Evolutionary conservation across 1,284 basidiomycete species (phyloP), one percentile per base, ranked within the genome.

Genomic region (Sporisorium graminicola): DNA sequence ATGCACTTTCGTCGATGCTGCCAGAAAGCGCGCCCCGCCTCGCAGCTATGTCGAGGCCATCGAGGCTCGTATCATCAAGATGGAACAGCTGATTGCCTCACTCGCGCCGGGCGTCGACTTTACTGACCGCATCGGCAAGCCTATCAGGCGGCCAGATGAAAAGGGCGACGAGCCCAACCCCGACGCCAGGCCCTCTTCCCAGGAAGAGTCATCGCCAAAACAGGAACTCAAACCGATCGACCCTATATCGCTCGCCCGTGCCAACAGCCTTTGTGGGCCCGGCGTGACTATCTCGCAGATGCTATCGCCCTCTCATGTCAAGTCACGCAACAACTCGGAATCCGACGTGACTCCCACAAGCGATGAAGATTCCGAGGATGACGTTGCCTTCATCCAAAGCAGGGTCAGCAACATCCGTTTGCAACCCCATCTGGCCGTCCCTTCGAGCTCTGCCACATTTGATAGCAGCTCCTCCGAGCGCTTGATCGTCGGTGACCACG

Each of bases 1-100:
- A n/a, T 83, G 82, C 49, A 83, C 77, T 16, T 83, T 83, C 31
- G 63, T 80, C 58, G 80, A 83, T 49, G 80, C 80, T 4, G 77
- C 80, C 18, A 37, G 58, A 29, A 64, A 64, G 37, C 72, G 65
- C 18, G 53, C 69, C 9, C 65, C 76, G 5, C 64, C 74, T 6
- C 52, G 63, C 29, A 82, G 80, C 63, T 83, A 83, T 31, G 67
- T 81, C 37, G 79, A 82, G 33, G 82, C 82, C 29, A 67, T 83
- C 57, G 82, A 83, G 50, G 72, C 80, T 22, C 66, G 82, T n/a
- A 78, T 83, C 51, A 65, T 70, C 53, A 75, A 69, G 58, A 79
- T 82, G 75, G 82, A 83, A 50, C 31, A 69, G 6, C 68, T 82
- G 31, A 58, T 83, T 5, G 54, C 64, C 5, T 57, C 66, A 1